Evolutionary conservation across 768 basidiomycete genomes (phyloP).

Genomic region (Brasilioporus rufonigricans): DNA sequence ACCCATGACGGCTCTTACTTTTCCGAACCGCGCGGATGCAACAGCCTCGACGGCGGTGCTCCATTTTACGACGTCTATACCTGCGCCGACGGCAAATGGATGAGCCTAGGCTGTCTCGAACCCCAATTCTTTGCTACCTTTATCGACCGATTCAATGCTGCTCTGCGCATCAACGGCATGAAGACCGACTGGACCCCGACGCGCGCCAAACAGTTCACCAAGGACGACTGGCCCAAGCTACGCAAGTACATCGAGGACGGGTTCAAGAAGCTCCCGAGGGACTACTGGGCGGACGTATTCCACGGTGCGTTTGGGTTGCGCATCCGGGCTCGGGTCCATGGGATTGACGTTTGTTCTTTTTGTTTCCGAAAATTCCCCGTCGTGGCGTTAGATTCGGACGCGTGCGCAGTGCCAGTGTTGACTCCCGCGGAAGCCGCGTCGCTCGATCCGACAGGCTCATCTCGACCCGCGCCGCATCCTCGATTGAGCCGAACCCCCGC

Average conservation of each 20-base stretch:
- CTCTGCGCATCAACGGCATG: constrained; percentile 42
- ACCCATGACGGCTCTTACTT: constrained; percentile 34
- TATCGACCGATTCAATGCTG: constrained; percentile 49
- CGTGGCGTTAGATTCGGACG: constrained; percentile 54
- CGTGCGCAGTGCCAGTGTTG: constrained; percentile 70
- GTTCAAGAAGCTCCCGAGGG: constrained; percentile 57
- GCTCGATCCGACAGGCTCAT: constrained; percentile 35
- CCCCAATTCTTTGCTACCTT: constrained; percentile 69
- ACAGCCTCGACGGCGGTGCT: constrained; percentile 71
- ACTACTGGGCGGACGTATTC: constrained; percentile 69
- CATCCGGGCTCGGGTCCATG: too few relatives aligned
- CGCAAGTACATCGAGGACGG: constrained; percentile 58
- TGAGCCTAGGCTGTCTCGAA: constrained; percentile 76
- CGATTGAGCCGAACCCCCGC: constrained; percentile 36
- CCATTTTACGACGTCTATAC: constrained; percentile 77
- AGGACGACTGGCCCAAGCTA: constrained; percentile 55
- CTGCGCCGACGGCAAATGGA: constrained; percentile 70
- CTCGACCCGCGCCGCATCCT: constrained; percentile 54
- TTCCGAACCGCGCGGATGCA: constrained; percentile 48
- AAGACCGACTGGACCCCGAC: constrained; percentile 56
- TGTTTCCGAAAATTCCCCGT: neutral
- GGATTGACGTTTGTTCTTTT: too few relatives aligned
- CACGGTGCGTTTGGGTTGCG: constrained; percentile 50
- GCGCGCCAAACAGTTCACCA: constrained; percentile 42
- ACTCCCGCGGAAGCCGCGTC: constrained; percentile 58